Percentiles rank a stretch among this genome's conserved stretches.
Conservation (phyloP, 169 alveolate genomes). For the Amoebophrya sp. region DNA sequence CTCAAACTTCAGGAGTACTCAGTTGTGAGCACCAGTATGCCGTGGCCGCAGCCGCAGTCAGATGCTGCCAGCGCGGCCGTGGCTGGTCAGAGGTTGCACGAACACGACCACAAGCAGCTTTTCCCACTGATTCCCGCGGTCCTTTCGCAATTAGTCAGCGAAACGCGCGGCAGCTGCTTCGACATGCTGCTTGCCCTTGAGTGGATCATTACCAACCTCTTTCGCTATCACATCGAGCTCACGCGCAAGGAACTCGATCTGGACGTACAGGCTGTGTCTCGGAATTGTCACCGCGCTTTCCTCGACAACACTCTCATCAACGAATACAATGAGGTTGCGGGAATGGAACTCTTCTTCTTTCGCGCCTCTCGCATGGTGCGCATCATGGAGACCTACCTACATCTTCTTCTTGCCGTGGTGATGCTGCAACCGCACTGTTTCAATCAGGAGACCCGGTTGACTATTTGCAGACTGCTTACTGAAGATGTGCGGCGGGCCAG, state of each 20-base stretch:
- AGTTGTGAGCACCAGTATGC: no score
- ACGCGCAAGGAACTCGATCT: not conserved
- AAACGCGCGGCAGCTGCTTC: not conserved
- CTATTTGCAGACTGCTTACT: not conserved
- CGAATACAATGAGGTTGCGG: constrained; percentile 17
- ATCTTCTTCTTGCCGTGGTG: not conserved
- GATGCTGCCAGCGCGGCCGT: no score
- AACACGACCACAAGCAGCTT: no score
- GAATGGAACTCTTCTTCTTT: not conserved
- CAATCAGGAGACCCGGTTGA: not conserved
- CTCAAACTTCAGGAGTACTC: no score
- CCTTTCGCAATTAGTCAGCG: not conserved
- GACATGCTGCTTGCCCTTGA: not conserved
- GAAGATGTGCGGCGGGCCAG: not conserved
- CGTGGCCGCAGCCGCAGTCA: no score
- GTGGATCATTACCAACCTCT: not conserved
- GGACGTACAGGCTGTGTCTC: constrained; percentile 15
- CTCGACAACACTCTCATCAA: not conserved
- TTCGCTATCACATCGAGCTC: not conserved
- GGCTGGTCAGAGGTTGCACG: no score
- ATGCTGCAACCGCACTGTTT: constrained; percentile 6
- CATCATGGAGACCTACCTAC: not conserved
- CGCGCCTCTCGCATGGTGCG: not conserved
- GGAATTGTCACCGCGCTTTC: not conserved
- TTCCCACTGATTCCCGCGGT: not conserved